A percentile compares a stretch with the other conserved stretches of the same genome.
These are phyloP conservation scores for Alternaria ventricosa DNA, from an alignment of 2,329 filamentous ascomycete genomes.

Conservation along the genomic window DNA sequence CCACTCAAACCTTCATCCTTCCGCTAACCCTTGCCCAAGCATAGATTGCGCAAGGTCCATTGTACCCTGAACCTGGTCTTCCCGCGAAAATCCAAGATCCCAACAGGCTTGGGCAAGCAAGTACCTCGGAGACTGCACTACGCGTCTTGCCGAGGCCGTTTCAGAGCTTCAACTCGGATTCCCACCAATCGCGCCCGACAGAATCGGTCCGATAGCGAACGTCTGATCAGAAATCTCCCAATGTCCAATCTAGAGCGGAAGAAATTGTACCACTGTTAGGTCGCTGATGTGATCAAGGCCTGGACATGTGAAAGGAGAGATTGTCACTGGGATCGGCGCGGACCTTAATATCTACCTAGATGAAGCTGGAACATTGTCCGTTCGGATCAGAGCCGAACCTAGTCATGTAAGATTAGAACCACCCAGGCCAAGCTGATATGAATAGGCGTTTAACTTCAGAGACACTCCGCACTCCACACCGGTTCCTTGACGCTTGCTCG, in stretches of 20 bases:
- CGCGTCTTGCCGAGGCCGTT: slow-evolving; percentile 6
- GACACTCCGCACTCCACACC: slow-evolving; percentile 23
- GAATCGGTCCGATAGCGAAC: neutral
- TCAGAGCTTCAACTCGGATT: neutral
- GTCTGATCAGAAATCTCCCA: neutral
- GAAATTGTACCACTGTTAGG: slow-evolving; percentile 5
- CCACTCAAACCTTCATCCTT: slow-evolving; percentile 1
- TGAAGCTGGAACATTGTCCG: slow-evolving; percentile 25
- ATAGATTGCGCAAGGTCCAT: slow-evolving; percentile 17
- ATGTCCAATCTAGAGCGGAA: neutral
- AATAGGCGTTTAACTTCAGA: slow-evolving; percentile 34
- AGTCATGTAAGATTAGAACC: slow-evolving; percentile 11
- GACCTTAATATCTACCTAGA: slow-evolving; percentile 25
- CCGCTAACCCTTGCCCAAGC: slow-evolving; percentile 14
- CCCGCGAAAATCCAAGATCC: slow-evolving; percentile 21
- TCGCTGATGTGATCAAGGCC: slow-evolving; percentile 1
- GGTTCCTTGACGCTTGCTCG: slow-evolving; percentile 11
- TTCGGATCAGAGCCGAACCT: slow-evolving; percentile 33
- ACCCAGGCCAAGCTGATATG: slow-evolving; percentile 11
- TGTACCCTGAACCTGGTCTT: slow-evolving; percentile 23
- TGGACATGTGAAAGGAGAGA: slow-evolving; percentile 6
- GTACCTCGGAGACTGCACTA: slow-evolving; percentile 6
- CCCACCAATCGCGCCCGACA: neutral
- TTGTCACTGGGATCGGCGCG: slow-evolving; percentile 19
- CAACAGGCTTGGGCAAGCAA: slow-evolving; percentile 6